These are phyloP conservation scores for Podospora tetraspora DNA, from an alignment of 495 filamentous ascomycete genomes.

Conservation along the genomic window DNA sequence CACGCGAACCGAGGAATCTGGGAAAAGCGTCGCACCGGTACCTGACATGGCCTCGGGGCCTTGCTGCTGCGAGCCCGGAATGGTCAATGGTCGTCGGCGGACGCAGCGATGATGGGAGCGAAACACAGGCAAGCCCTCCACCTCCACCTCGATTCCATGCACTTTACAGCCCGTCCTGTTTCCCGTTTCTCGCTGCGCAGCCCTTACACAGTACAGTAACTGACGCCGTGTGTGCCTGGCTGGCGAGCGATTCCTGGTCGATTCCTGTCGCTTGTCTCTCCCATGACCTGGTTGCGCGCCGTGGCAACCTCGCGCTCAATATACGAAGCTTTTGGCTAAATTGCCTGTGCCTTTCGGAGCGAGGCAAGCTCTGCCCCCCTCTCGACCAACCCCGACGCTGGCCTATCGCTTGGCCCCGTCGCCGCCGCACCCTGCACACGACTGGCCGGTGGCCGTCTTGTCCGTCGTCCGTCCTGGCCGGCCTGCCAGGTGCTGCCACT, in stretches of 20 bases:
- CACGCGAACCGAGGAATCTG: not conserved
- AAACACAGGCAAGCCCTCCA: not conserved
- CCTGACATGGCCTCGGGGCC: not conserved
- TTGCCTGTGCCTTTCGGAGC: conserved; percentile 25
- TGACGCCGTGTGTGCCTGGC: conserved; percentile 9
- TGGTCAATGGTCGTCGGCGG: not conserved
- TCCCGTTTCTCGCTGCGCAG: conserved; percentile 4
- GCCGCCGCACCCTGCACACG: conserved; percentile 12
- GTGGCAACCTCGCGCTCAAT: conserved; percentile 24
- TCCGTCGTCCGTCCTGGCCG: not conserved
- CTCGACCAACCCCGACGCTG: conserved; percentile 10
- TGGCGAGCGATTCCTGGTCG: conserved; percentile 7
- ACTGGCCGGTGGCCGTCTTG: not conserved
- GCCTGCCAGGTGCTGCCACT: conserved; percentile 13
- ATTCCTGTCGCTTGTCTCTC: conserved; percentile 17
- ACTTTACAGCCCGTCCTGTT: conserved; percentile 1
- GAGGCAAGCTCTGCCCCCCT: conserved; percentile 14
- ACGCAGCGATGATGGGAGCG: too few relatives aligned
- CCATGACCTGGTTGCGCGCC: conserved; percentile 30
- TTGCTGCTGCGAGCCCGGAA: not conserved
- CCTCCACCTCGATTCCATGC: not conserved
- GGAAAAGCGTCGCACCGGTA: not conserved
- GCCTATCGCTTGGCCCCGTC: conserved; percentile 16
- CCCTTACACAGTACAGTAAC: not conserved
- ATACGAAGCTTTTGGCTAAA: conserved; percentile 32